phyloP scores from a whole-genome alignment of 257 asterid species.

The Thymus mandschuricus region DNA sequence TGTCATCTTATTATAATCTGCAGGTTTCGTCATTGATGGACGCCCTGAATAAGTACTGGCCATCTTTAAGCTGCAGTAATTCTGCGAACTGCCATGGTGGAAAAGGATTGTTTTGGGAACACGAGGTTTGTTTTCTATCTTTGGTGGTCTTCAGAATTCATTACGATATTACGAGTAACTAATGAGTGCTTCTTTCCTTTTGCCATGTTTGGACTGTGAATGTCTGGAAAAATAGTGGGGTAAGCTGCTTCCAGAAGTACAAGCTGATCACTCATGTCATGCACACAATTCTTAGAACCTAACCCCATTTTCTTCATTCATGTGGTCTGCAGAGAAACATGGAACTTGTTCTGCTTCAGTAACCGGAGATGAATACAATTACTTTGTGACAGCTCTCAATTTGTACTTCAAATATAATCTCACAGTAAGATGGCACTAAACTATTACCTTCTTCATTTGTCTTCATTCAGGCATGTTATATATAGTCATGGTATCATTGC shows the following conservation, averaged over 20 bases:
- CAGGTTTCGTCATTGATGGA: constrained; percentile 67
- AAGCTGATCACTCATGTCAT: constrained; percentile 13
- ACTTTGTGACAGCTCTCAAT: constrained; percentile 72
- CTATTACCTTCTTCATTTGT: constrained; percentile 15
- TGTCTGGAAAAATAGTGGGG: constrained; percentile 69
- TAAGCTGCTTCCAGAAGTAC: constrained; percentile 34
- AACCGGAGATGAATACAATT: constrained; percentile 73
- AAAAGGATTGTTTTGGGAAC: constrained; percentile 91
- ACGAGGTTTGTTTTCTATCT: constrained; percentile 63
- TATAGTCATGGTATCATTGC: constrained; percentile 1
- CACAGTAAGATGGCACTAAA: constrained; percentile 66
- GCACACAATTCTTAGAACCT: constrained; percentile 11
- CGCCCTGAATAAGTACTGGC: constrained; percentile 75
- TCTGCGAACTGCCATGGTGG: constrained; percentile 75
- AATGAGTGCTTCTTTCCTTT: constrained; percentile 42
- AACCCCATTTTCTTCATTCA: constrained; percentile 27
- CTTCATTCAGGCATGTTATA: constrained; percentile 23
- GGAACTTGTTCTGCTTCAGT: constrained; percentile 87
- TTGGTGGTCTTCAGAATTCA: constrained; percentile 16
- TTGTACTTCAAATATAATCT: constrained; percentile 80
- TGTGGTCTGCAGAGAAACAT: constrained; percentile 70
- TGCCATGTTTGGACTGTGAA: constrained; percentile 52
- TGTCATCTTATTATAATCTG: constrained; percentile 21
- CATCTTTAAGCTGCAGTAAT: constrained; percentile 65
- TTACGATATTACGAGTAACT: constrained; percentile 41